Evolutionary conservation across 1,284 basidiomycete genomes (phyloP), one percentile per base, ranked within the genome.

Genomic region (Ustilago loliicola): DNA sequence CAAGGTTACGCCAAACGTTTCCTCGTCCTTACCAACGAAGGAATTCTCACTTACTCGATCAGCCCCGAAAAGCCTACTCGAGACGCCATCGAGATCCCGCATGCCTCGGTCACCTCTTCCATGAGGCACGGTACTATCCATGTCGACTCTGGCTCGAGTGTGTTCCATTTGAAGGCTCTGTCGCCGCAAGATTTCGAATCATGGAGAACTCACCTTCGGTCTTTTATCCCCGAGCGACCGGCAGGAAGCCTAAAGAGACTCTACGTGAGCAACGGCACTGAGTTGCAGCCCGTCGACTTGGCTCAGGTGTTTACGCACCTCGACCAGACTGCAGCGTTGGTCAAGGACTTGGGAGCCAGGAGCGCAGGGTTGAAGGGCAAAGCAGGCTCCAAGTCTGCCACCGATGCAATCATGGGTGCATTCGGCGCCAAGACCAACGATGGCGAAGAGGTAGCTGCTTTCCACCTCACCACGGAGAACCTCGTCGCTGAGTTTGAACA

Each of bases 1-100:
- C 84, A 86, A 55, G 84, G 84, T 19, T 86, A 86, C 38, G 85
- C 85, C 59, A 85, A 84, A 65, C 80, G 85, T 40, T 86, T 77
- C 72, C 82, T 86, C 30, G 71, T 83, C 27, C 80, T 86, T 8
- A 81, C 79, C 58, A 70, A 66, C 34, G 68, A 86, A 50, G 85
- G 85, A 51, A 72, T 78, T 25, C 80, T 86, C 54, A 81, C 81
- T 17, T 86, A 86, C 54, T 57, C 83, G 0, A 61, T 83, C 51
- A 53, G 61, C 30, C 83, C 83, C 29, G 83, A 84, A 45, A 85
- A 84, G 63, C 42, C 64, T 0, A 74, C 79, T 11, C 73, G 85
- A n/a, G 84, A 84, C 55, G 65, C 75, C 23, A 85, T 86, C 62
- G 84, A 83, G 40, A 83, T 86, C 55, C 80, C 82, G 1, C 83